Percentiles rank a stretch among this genome's conserved stretches.
Conservation (phyloP, 495 filamentous ascomycete genomes). For the Amphirosellinia nigrospora region DNA sequence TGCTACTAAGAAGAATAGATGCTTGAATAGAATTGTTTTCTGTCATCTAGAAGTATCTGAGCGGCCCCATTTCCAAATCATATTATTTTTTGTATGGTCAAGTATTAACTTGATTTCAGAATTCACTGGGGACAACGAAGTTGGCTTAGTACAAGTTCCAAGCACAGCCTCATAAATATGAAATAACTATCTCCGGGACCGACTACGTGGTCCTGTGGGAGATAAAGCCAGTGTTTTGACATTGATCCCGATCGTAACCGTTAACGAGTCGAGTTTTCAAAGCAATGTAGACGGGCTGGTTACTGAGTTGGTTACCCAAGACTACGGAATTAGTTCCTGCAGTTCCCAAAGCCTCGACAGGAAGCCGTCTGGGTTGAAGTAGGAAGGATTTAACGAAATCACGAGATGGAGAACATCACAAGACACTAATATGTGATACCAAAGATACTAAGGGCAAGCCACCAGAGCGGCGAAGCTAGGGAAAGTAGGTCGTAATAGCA, state of each 20-base stretch:
- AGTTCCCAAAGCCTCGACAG: background rate
- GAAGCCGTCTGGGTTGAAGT: background rate
- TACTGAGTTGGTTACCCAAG: background rate
- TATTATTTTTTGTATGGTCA: background rate
- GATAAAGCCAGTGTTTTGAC: background rate
- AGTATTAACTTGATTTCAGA: background rate
- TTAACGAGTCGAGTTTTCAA: background rate
- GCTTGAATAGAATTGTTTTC: background rate
- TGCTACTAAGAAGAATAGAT: background rate
- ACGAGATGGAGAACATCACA: background rate
- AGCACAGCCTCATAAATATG: background rate
- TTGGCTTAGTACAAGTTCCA: background rate
- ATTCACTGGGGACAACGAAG: background rate
- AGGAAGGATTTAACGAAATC: background rate
- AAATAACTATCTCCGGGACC: background rate
- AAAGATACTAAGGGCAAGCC: background rate
- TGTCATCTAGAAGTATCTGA: background rate
- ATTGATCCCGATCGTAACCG: background rate
- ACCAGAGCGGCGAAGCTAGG: background rate
- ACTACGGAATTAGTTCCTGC: background rate
- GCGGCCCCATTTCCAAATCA: background rate
- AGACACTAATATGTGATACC: background rate
- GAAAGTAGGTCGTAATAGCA: background rate
- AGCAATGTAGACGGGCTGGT: background rate
- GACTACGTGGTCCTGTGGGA: background rate